Conservation (phyloP, 2,329 filamentous ascomycete genomes). For the Leptographium lundbergii region DNA sequence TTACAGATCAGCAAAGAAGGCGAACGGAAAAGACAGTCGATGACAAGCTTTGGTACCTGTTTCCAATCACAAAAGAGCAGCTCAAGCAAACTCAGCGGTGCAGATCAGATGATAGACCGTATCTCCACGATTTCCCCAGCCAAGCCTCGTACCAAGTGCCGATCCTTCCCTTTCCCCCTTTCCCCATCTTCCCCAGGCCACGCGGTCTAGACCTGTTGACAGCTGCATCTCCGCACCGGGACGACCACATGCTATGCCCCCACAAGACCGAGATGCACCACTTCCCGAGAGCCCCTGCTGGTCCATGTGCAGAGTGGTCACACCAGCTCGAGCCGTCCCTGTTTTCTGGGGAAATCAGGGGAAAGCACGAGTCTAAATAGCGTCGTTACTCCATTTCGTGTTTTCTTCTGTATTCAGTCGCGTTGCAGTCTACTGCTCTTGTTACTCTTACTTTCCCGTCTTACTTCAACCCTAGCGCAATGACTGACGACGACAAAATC, state of each 20-base stretch:
- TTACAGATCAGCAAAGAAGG: too few species aligned
- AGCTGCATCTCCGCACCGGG: background rate
- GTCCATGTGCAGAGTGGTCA: background rate
- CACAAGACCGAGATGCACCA: background rate
- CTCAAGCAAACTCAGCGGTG: too few species aligned
- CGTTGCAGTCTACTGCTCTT: background rate
- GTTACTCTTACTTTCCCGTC: background rate
- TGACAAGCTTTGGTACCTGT: too few species aligned
- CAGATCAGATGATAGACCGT: too few species aligned
- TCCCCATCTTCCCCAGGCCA: background rate
- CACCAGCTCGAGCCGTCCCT: background rate
- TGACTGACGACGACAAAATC: background rate
- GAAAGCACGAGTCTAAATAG: background rate
- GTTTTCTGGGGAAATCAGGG: background rate
- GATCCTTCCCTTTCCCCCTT: background rate
- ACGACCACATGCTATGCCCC: background rate
- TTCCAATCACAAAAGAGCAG: too few species aligned
- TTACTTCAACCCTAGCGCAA: background rate
- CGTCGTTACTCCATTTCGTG: too few species aligned
- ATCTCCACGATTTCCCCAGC: too few species aligned
- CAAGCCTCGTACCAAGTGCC: background rate
- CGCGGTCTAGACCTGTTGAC: too few species aligned
- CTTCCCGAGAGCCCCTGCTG: background rate
- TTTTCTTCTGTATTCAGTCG: background rate
- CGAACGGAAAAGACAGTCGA: too few species aligned